Base-by-base conservation (phyloP, 495 filamentous ascomycete genomes). In the Penicillium lagena region DNA sequence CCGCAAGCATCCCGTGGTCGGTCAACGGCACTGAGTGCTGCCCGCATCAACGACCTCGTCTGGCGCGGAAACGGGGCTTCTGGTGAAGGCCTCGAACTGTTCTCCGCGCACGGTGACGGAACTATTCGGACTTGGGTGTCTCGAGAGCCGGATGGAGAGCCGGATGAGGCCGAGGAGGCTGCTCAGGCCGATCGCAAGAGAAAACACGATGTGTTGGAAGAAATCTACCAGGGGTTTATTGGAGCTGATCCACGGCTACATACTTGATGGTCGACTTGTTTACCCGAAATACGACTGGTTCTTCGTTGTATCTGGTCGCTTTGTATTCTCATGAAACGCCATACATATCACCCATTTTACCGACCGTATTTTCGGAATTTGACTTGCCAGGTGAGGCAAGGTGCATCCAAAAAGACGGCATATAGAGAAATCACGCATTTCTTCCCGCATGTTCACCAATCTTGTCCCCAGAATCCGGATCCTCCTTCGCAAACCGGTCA, bases 31-130 rank as follows among this genome's bases (percentile, higher is more conserved):
- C 55, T 69, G 15, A 71, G 65, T 45, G 63, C 79, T 12, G 77
- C 66, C 37, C 81, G 82, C 11, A 78, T 86, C 28, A 86, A 85
- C 17, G 80, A 76, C 30, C 63, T 94, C 10, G 82, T 72, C 5
- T 95, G 83, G 86, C 77, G 83, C 52, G 78, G 79, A 1, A 72
- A 70, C 33, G 71, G 68, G 12, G 69, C 58, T 0, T 64, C 64
- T 2, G 73, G 71, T 1, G 63, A 71, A 47, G 68, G 71, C 0
- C 30, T 76, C 9, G 73, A 76, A 31, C 45, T 77, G 28, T 76
- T 76, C 53, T 77, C 75, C 8, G 75, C 72, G 4, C 73, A 77
- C 43, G 73, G 73, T 0, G 71, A 78, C 46, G 75, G 75, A 4
- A 68, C 70, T 0, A 72, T 78, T 35, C 63, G 68, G 13, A 51